Evolutionary conservation across 495 filamentous ascomycete species (phyloP), one percentile per base, ranked within the genome.

Genomic region (Chaetomium cochliodes): DNA sequence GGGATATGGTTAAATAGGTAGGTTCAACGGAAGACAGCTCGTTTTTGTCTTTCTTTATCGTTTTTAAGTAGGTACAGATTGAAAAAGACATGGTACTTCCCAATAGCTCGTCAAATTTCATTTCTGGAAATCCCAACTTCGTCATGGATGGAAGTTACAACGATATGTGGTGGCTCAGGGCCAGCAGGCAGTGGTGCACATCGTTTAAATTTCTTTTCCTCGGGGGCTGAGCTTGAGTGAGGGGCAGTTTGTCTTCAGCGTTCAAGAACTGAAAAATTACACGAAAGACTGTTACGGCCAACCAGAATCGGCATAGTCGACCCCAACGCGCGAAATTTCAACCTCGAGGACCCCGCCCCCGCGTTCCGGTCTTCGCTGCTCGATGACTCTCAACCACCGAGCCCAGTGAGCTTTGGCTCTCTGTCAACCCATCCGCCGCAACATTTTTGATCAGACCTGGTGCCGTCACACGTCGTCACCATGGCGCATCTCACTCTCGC

Each of bases 401-500:
- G 41, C 44, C 41, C 59, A 44, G 60, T 62, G 63, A 71, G 69
- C 69, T 18, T 63, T 65, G 63, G 69, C 69, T 69, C 64, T 71
- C 58, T 61, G 66, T 55, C 55, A 53, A 51, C 60, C 44, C 57
- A 49, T 57, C 58, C 56, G 33, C 50, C n/a, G 15, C 25, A 47
- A 37, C 41, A 23, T 18, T 16, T 25, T 58, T 22, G 5, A 30
- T 33, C 37, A 25, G 22, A 5, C 44, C 11, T 30, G 39, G 44
- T 44, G 63, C 42, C 57, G 56, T 53, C 65, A 37, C 51, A 57
- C 23, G 11, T 57, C 16, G 52, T 59, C 53, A 67, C 56, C 47
- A 75, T 75, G 73, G 67, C 70, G 51, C 63, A 63, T 54, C 56
- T 74, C 54, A 74, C 73, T 47, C 73, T 80, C 37, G 68, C 76